Conservation (phyloP, 768 basidiomycete genomes). For the Mycena rebaudengoi region DNA sequence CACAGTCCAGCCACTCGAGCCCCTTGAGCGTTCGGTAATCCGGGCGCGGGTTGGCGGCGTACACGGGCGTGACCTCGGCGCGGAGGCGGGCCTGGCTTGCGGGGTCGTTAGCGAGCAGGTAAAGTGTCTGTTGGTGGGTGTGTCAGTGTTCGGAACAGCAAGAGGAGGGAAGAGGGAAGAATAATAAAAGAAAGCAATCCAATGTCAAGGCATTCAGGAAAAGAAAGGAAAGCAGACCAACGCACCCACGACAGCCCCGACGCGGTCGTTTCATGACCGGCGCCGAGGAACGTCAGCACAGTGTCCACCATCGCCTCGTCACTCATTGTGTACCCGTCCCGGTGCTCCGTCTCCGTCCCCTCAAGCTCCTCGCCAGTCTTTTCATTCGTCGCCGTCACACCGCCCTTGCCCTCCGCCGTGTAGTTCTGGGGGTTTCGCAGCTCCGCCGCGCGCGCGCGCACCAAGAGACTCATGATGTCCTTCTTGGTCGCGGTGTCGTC, state of each 20-base stretch:
- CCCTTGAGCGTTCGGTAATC: constrained; percentile 50
- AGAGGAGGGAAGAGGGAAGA: too few species aligned
- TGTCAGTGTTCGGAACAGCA: too few species aligned
- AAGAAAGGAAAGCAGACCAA: neutral
- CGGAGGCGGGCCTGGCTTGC: constrained; percentile 59
- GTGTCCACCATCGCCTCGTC: constrained; percentile 61
- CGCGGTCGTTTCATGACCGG: constrained; percentile 53
- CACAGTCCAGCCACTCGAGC: constrained; percentile 49
- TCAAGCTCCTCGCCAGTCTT: too few species aligned
- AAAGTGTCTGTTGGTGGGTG: constrained; percentile 60
- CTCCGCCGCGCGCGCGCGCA: constrained; percentile 52
- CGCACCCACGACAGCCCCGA: constrained; percentile 59
- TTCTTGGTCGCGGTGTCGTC: constrained; percentile 52
- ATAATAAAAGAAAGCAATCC: too few species aligned
- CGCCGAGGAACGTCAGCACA: constrained; percentile 61
- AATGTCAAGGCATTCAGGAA: constrained; percentile 15
- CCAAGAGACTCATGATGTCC: constrained; percentile 63
- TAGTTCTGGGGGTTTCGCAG: too few species aligned
- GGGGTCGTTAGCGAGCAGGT: constrained; percentile 61
- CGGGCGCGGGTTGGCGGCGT: constrained; percentile 40
- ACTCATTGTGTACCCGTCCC: constrained; percentile 51
- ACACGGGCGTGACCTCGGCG: constrained; percentile 55
- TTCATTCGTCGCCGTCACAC: too few species aligned
- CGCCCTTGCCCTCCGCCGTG: too few species aligned
- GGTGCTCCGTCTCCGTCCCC: constrained; percentile 41